Percentiles rank a stretch among this genome's conserved stretches.
Evolutionary conservation across 1,139 yeast species (phyloP).

Genomic region (Magnusiomyces ingens): DNA sequence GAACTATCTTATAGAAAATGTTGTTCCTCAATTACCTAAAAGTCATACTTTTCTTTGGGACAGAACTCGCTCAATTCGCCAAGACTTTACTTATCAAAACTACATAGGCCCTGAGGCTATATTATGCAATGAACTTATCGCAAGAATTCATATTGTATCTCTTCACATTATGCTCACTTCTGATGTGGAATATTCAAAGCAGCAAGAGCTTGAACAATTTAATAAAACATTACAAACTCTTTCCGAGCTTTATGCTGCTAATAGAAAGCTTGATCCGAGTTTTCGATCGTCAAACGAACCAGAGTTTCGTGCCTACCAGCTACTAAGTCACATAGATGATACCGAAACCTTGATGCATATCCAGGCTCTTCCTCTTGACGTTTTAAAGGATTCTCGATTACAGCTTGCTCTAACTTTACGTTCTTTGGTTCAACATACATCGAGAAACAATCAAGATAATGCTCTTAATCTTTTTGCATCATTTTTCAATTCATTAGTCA

Average conservation of each 20-base stretch:
- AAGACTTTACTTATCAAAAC: conserved; percentile 94
- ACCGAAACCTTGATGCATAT: conserved; percentile 76
- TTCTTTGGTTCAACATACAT: conserved; percentile 51
- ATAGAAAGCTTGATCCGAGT: conserved; percentile 51
- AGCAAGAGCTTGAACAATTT: conserved; percentile 91
- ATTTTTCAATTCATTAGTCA: conserved; percentile 51
- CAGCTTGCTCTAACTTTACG: conserved; percentile 69
- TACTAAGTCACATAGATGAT: conserved; percentile 74
- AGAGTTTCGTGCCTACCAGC: conserved; percentile 84
- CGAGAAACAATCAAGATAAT: conserved; percentile 45
- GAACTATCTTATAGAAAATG: conserved; percentile 58
- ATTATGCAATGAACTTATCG: conserved; percentile 88
- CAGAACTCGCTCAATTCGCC: conserved; percentile 94
- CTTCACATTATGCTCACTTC: conserved; percentile 82
- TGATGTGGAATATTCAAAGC: conserved; percentile 72
- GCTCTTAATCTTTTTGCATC: conserved; percentile 54
- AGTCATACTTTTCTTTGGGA: conserved; percentile 97
- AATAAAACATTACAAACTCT: conserved; percentile 87
- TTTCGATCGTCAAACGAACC: conserved; percentile 69
- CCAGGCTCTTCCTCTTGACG: conserved; percentile 56
- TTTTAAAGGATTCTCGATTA: conserved; percentile 51
- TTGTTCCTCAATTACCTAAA: conserved; percentile 65
- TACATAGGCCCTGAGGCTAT: conserved; percentile 91
- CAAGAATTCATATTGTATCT: conserved; percentile 75
- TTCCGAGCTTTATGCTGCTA: conserved; percentile 79